phyloP scores from a whole-genome alignment of 768 basidiomycete genomes.

The Gymnopilus dilepis region DNA sequence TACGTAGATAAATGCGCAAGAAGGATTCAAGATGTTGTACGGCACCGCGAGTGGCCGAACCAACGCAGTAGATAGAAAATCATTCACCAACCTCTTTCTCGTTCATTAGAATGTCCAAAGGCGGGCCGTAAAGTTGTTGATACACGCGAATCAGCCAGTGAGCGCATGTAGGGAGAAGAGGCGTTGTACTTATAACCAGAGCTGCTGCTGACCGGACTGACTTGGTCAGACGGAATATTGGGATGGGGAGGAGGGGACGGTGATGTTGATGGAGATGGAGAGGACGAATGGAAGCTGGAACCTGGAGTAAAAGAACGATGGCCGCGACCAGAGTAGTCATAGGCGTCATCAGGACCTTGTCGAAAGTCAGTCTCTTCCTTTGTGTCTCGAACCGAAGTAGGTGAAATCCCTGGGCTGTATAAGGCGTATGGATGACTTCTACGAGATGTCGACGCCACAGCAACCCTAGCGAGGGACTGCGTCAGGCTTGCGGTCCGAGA shows the following conservation, averaged over 20 bases:
- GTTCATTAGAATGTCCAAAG: slow-evolving; percentile 22
- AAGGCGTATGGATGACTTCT: not conserved
- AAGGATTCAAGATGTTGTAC: not conserved
- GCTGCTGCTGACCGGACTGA: not conserved
- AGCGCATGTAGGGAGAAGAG: slow-evolving; percentile 36
- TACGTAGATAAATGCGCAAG: not conserved
- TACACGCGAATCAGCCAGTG: slow-evolving; percentile 36
- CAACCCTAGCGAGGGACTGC: slow-evolving; percentile 12
- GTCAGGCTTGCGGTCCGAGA: slow-evolving; percentile 12
- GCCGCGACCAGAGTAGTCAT: not conserved
- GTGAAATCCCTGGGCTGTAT: not conserved
- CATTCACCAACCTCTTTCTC: not conserved
- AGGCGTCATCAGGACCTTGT: not conserved
- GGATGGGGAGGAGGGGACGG: slow-evolving; percentile 12
- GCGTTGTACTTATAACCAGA: slow-evolving; percentile 29
- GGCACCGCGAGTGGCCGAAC: not conserved
- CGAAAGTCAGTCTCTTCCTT: not conserved
- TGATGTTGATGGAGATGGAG: slow-evolving; percentile 20
- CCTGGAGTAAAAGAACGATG: slow-evolving; percentile 20
- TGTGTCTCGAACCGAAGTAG: not conserved
- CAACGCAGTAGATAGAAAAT: not conserved
- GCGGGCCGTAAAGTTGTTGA: slow-evolving; percentile 43
- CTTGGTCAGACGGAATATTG: not conserved
- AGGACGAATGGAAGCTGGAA: slow-evolving; percentile 22
- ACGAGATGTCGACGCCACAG: not conserved